phyloP scores from a whole-genome alignment of 805 yeast genomes.

The Schwanniomyces pseudopolymorphus region DNA sequence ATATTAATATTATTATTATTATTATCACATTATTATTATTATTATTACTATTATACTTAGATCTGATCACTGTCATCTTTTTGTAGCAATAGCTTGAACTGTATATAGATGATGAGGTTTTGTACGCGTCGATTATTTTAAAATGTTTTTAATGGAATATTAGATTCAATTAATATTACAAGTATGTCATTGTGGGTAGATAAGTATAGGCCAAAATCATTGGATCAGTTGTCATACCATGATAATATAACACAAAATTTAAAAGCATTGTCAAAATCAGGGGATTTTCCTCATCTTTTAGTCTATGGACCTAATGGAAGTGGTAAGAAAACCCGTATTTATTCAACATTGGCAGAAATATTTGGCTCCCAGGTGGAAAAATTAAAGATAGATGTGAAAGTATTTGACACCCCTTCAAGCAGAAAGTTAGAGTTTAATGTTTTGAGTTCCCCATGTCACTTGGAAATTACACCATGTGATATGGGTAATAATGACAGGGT shows the following conservation, averaged over 20 bases:
- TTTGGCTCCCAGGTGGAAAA: constrained; percentile 83
- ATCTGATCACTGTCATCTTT: too few species aligned
- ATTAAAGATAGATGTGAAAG: constrained; percentile 82
- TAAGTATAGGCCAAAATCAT: constrained; percentile 76
- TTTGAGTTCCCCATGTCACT: constrained; percentile 85
- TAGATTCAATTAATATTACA: neutral
- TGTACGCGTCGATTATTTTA: neutral
- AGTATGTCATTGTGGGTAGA: constrained; percentile 96
- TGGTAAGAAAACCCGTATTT: constrained; percentile 92
- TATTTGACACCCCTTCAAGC: constrained; percentile 70
- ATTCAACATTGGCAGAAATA: constrained; percentile 73
- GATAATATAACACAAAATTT: constrained; percentile 61
- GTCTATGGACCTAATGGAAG: constrained; percentile 97
- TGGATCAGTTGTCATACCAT: constrained; percentile 69
- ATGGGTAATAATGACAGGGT: constrained; percentile 95
- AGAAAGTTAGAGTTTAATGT: constrained; percentile 88
- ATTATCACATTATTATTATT: too few species aligned
- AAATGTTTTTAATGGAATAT: neutral
- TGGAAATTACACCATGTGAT: constrained; percentile 95
- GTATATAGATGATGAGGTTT: neutral
- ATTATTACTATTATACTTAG: too few species aligned
- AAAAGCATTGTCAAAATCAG: constrained; percentile 58
- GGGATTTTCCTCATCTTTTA: constrained; percentile 90
- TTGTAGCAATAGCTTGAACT: neutral
- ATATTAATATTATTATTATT: too few species aligned